Evolutionary conservation across 1,284 basidiomycete genomes (phyloP).

Genomic region (Mycosarcoma maydis): DNA sequence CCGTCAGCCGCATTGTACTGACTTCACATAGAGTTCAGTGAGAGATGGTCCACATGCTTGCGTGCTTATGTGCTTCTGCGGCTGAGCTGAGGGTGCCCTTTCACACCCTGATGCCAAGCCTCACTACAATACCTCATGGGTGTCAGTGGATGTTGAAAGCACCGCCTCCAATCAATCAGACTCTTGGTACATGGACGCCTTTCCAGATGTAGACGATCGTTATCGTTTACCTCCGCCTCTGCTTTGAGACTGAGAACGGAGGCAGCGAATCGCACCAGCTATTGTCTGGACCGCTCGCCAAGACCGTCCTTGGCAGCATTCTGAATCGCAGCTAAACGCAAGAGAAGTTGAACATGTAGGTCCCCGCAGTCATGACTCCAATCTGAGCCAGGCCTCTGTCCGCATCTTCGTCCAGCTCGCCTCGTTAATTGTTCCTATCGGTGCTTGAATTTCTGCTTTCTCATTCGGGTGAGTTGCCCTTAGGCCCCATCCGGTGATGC

Average conservation of each 20-base stretch:
- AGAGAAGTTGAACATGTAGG: slow-evolving; percentile 7
- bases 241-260: too few species aligned
- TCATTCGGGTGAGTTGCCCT: slow-evolving; percentile 2
- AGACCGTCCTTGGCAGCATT: not conserved
- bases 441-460: not conserved
- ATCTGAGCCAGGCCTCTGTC: not conserved
- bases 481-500: not conserved
- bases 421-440: slow-evolving; percentile 6
- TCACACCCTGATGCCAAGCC: slow-evolving; percentile 5
- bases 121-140: not conserved
- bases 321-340: not conserved
- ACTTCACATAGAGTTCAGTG: not conserved
- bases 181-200: slow-evolving; percentile 4
- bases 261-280: not conserved
- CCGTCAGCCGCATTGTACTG: too few species aligned
- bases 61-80: too few species aligned
- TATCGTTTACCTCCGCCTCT: not conserved
- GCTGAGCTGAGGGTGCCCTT: too few species aligned
- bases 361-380: not conserved
- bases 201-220: not conserved
- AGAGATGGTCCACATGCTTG: too few species aligned
- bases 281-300: not conserved
- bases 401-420: not conserved
- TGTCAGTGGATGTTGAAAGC: slow-evolving; percentile 20
- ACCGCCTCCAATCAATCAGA: not conserved